Evolutionary conservation across 1,284 basidiomycete genomes (phyloP).

Genomic region (Chalciporus sp.): DNA sequence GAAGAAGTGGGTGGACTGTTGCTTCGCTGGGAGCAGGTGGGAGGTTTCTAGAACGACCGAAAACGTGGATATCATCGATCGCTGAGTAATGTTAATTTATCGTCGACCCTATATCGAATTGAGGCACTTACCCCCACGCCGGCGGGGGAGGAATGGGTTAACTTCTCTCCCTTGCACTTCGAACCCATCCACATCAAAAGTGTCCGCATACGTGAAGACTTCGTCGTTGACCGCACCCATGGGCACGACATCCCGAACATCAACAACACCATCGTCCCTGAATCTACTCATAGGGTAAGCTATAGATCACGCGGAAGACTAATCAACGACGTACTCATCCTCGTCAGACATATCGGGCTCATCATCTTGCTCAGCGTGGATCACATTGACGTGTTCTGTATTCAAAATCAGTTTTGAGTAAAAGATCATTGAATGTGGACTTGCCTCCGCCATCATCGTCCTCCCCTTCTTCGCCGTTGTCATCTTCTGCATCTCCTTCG

Average conservation of each 20-base stretch:
- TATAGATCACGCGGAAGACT: not conserved
- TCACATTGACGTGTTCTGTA: slow-evolving; percentile 37
- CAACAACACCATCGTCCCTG: slow-evolving; percentile 50
- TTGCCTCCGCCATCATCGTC: slow-evolving; percentile 48
- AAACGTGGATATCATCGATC: slow-evolving; percentile 61
- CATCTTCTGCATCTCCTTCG: slow-evolving; percentile 58
- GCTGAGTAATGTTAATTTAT: slow-evolving; percentile 25
- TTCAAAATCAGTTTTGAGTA: slow-evolving; percentile 11
- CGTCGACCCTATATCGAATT: not conserved
- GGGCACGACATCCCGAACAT: slow-evolving; percentile 42
- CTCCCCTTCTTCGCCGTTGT: slow-evolving; percentile 43
- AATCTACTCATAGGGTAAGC: slow-evolving; percentile 41
- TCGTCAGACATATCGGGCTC: slow-evolving; percentile 74
- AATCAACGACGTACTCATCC: slow-evolving; percentile 54
- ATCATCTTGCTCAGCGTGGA: slow-evolving; percentile 57
- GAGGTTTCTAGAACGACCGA: slow-evolving; percentile 59
- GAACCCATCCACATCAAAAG: slow-evolving; percentile 43
- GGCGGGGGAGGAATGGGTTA: slow-evolving; percentile 53
- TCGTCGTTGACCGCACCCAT: slow-evolving; percentile 40
- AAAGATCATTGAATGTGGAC: slow-evolving; percentile 4
- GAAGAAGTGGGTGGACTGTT: slow-evolving; percentile 81
- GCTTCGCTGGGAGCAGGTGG: slow-evolving; percentile 57
- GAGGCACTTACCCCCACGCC: slow-evolving; percentile 49
- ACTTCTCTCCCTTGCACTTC: slow-evolving; percentile 42
- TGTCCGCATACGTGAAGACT: slow-evolving; percentile 57